A percentile compares a stretch with the other conserved stretches of the same genome.
Evolutionary conservation across 371 early-diverging fungal genomes (phyloP).

Genomic region (Apophysomyces elegans): DNA sequence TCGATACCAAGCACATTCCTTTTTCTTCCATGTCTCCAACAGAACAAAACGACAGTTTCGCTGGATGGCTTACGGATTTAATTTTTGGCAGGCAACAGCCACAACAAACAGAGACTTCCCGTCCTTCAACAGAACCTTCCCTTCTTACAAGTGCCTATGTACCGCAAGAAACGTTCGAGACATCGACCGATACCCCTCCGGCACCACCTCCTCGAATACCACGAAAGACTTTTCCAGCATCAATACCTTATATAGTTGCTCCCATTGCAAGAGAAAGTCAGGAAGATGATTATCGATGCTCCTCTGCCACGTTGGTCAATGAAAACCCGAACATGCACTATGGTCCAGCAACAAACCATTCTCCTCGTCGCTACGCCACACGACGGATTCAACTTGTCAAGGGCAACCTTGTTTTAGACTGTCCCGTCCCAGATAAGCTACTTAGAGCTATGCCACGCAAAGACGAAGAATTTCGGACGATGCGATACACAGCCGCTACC

Average conservation of each 20-base stretch:
- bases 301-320: conserved; percentile 17
- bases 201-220: conserved; percentile 5
- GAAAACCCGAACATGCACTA: conserved; percentile 29
- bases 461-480: conserved; percentile 70
- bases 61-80: conserved; percentile 15
- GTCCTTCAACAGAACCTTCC: conserved; percentile 13
- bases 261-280: conserved; percentile 1
- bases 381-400: conserved; percentile 60
- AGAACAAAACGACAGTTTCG: conserved; percentile 9
- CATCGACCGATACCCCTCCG: conserved; percentile 1
- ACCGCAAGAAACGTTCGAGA: background rate
- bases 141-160: conserved; percentile 13
- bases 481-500: conserved; percentile 85
- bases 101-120: background rate
- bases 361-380: conserved; percentile 34
- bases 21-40: conserved; percentile 2
- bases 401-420: conserved; percentile 76
- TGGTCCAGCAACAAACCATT: conserved; percentile 47
- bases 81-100: conserved; percentile 17
- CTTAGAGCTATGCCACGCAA: conserved; percentile 57
- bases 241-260: background rate
- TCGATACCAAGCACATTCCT: background rate
- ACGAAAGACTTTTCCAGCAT: background rate
- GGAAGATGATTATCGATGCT: conserved; percentile 10
- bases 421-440: conserved; percentile 69